Base-by-base conservation (phyloP, 768 basidiomycete species). In the Lactarius hengduanensis region DNA sequence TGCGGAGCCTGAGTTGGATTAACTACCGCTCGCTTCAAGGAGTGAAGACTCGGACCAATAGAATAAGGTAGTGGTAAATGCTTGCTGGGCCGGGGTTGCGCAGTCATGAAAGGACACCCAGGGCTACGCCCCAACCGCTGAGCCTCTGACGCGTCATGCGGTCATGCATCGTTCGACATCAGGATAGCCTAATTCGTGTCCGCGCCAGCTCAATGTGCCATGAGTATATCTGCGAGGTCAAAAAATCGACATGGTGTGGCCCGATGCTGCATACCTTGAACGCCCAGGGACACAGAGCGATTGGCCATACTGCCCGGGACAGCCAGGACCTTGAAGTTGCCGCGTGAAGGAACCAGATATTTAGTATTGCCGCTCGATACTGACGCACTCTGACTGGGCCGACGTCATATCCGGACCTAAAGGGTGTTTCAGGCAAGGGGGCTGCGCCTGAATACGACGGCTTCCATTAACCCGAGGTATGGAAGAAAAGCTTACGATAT, bases 241-340 rank as follows among this genome's bases (percentile, higher is more conserved):
- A n/a, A 22, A 47, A 9, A 3, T 10, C 11, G 11, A 3, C 45
- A 47, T 26, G 22, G 22, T 26, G 47, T 13, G 47, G 4, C 47
- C 13, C 47, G 47, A 50, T 22, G 11, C 47, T 13, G 22, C 22
- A n/a, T 50, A 30, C 26, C 41, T 30, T 8, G 4, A 34, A 57
- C 8, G 55, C 56, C 56, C 8, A n/a, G 30, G 1, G 3, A 38
- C 38, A 40, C 36, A 38, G 7, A 38, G 36, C 11, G 4, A 40
- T 40, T 6, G 38, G 38, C 38, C 6, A 40, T 10, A 34, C 34
- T 2, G 9, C 38, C 38, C 11, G 38, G 22, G 56, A 57, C 43
- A 63, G 11, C 20, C 30, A 56, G 54, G 86, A 79, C 43, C 74
- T 71, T 60, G 86, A 74, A 16, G 77, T 73, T 6, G 78, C 80